A percentile compares a stretch with the other conserved stretches of the same genome.
Evolutionary conservation across 2,329 filamentous ascomycete genomes (phyloP).

Genomic region (Herpotrichia juniperi): DNA sequence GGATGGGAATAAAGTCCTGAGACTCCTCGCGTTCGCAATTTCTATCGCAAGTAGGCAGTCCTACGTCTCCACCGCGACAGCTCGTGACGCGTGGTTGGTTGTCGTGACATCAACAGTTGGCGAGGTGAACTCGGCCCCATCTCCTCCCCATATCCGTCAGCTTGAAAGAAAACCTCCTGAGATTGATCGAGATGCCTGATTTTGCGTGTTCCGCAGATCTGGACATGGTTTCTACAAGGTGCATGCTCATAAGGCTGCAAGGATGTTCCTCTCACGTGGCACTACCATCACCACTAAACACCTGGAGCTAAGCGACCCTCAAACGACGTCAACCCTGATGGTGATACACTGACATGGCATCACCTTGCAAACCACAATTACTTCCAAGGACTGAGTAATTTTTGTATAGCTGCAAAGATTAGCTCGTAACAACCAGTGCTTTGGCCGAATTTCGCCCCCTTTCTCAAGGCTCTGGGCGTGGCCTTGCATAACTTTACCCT

Average conservation of each 20-base stretch:
- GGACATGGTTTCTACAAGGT: slow-evolving; percentile 4
- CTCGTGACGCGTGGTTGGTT: background rate
- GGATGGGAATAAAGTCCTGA: background rate
- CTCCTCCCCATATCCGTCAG: background rate
- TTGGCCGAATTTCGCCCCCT: background rate
- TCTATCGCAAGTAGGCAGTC: background rate
- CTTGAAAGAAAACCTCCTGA: background rate
- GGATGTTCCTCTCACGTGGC: slow-evolving; percentile 28
- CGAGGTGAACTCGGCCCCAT: background rate
- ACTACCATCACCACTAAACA: slow-evolving; percentile 24
- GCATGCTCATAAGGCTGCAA: slow-evolving; percentile 17
- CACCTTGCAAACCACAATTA: slow-evolving; percentile 16
- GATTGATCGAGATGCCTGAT: background rate
- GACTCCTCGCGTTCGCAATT: background rate
- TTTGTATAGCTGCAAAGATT: slow-evolving; percentile 3
- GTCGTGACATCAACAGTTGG: slow-evolving; percentile 4
- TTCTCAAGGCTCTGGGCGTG: slow-evolving; percentile 8
- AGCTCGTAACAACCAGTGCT: slow-evolving; percentile 15
- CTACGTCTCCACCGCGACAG: background rate
- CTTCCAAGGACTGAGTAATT: slow-evolving; percentile 14
- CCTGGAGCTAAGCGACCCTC: slow-evolving; percentile 17
- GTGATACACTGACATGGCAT: slow-evolving; percentile 17
- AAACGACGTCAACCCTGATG: slow-evolving; percentile 21
- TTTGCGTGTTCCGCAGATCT: slow-evolving; percentile 5
- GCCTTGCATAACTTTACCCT: slow-evolving; percentile 17